Evolutionary conservation across 2,329 filamentous ascomycete species (phyloP).

Genomic region (Fusarium nanum): DNA sequence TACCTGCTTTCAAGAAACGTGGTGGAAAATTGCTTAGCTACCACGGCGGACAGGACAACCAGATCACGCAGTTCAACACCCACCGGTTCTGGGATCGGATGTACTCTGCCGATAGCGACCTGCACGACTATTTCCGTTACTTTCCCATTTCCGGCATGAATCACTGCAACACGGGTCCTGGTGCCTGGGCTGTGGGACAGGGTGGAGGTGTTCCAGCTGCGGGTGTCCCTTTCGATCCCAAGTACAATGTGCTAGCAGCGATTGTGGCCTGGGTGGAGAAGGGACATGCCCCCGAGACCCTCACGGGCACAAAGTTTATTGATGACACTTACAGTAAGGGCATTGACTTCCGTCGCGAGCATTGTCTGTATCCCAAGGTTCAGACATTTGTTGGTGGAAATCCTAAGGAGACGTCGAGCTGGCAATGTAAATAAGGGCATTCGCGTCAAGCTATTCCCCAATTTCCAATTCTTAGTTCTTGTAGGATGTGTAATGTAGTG

Average conservation of each 20-base stretch:
- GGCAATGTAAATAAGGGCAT: conserved; percentile 11
- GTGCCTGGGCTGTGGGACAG: conserved; percentile 53
- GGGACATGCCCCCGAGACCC: conserved; percentile 54
- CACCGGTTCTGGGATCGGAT: conserved; percentile 43
- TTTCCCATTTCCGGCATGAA: conserved; percentile 65
- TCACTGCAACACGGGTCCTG: conserved; percentile 60
- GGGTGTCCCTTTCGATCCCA: conserved; percentile 45
- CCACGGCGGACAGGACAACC: conserved; percentile 28
- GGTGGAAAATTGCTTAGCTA: conserved; percentile 27
- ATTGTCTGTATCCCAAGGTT: conserved; percentile 18
- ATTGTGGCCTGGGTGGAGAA: conserved; percentile 63
- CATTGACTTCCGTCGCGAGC: conserved; percentile 19
- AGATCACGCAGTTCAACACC: conserved; percentile 37
- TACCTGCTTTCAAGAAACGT: conserved; percentile 23
- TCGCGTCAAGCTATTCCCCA: background rate
- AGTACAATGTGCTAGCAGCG: conserved; percentile 59
- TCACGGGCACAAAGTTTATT: conserved; percentile 51
- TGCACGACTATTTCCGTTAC: conserved; percentile 63
- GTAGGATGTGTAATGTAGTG: background rate
- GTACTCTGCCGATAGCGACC: conserved; percentile 38
- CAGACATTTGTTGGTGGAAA: conserved; percentile 25
- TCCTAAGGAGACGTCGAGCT: background rate
- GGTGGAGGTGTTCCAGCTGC: conserved; percentile 34
- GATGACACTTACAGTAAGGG: background rate
- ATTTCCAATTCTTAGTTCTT: background rate